Evolutionary conservation across 1,284 basidiomycete species (phyloP).

Genomic region (Cryptococcus sp.): DNA sequence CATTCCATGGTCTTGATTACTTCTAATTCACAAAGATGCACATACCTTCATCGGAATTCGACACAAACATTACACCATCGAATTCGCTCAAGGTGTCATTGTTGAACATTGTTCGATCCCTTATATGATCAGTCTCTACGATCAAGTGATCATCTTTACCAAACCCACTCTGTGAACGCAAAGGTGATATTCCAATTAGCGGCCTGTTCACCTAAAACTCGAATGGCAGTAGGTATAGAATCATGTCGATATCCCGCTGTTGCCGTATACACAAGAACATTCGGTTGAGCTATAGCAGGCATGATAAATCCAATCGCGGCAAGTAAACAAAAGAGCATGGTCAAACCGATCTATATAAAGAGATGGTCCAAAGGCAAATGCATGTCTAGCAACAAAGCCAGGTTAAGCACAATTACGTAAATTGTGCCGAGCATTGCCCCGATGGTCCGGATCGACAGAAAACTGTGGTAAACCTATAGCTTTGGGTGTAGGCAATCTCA

Average conservation of each 20-base stretch:
- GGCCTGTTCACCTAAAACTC: slow-evolving; percentile 50
- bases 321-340: no score
- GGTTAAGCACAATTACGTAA: no score
- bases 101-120: slow-evolving; percentile 57
- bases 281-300: slow-evolving; percentile 12
- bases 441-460: no score
- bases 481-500: no score
- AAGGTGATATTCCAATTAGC: slow-evolving; percentile 55
- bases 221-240: slow-evolving; percentile 66
- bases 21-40: neutral
- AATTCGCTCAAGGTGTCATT: slow-evolving; percentile 57
- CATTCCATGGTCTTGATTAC: neutral
- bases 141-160: no score
- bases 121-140: neutral
- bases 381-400: no score
- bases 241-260: slow-evolving; percentile 59
- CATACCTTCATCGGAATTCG: slow-evolving; percentile 63
- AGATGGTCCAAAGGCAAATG: no score
- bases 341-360: no score
- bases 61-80: slow-evolving; percentile 66
- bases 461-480: no score
- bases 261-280: slow-evolving; percentile 37
- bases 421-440: no score
- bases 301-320: neutral
- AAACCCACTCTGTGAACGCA: slow-evolving; percentile 57